Evolutionary conservation across 768 basidiomycete species (phyloP), one percentile per base, ranked within the genome.

Genomic region (Russula griseocarnosa): DNA sequence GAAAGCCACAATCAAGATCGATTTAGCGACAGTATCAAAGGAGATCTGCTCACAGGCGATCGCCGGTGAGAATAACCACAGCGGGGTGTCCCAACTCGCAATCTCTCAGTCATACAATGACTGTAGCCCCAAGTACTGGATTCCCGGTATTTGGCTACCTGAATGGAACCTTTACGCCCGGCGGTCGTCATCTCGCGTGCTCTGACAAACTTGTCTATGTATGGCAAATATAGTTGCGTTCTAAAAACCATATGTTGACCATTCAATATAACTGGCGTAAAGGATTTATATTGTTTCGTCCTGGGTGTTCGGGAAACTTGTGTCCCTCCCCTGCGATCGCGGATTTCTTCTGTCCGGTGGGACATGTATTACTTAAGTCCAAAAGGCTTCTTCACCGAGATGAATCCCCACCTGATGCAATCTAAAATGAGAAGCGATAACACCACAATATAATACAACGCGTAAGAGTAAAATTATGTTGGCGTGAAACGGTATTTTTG

Each of bases 401-500:
- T n/a, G 24, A 28, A 50, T 32, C 24, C 20, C 13, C 20, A 28
- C n/a, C 34, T 47, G 24, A 34, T 47, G 32, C 22, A 11, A 22
- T 46, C 18, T 26, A 32, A 38, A 26, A 52, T 30, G 40, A n/a
- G 22, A 30, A 28, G 55, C 5, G 3, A 36, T 28, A 49, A 11
- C 20, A 40, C 9, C 30, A 26, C 5, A 24, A 52, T 53, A 46
- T 28, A 20, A 30, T 24, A 47, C 13, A 14, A 22, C n/a, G 24
- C 46, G 5, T 9, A 26, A 18, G 1, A 9, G 38, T 30, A 24
- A n/a, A 36, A 60, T 61, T 32, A 65, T 11, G 40, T 28, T 16
- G 64, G 49, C 6, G 30, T 56, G 44, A 83, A 90, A 56, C 83
- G 81, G 69, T 92, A 92, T 73, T 91, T 91, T 68, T 73, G 77